Base-by-base conservation (phyloP, 2,329 filamentous ascomycete genomes). In the Lizonia empirigonia region DNA sequence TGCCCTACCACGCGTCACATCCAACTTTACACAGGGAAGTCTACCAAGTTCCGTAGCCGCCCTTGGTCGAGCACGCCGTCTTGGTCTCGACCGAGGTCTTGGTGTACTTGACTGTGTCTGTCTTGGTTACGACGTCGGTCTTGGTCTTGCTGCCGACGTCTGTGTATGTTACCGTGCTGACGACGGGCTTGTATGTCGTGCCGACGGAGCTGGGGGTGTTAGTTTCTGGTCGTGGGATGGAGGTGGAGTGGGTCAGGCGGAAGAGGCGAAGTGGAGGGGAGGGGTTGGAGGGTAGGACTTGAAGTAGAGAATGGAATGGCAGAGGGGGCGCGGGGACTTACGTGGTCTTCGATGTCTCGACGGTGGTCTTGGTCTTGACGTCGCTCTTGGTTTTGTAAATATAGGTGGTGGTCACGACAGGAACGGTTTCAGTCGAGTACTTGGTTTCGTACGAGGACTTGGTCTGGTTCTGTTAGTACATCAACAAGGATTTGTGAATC, bases 41-140 rank as follows among this genome's bases (percentile, higher is more conserved):
- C 24, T 50, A 53, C 5, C 39, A 40, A 4, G 18, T 18, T 7
- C 45, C 50, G 15, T 56, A 56, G 5, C 34, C 39, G 8, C 27
- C 41, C 37, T 59, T 57, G 27, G 63, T 64, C 10, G 47, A 40
- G 59, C 65, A 68, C 9, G 53, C 36, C 1, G 55, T 56, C 40
- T 56, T 60, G 1, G 62, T 65, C 35, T 60, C 58, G n/a, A 59
- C 53, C 4, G 36, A 27, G 1, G 53, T 47, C 18, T 56, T 55
- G 2, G 64, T 68, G 27, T 44, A 58, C 0, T 63, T 60, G 10
- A 58, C 50, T 13, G 53, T 58, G 2, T 40, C 54, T 9, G 61
- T 66, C 33, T 61, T 49, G 8, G 59, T 63, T 41, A 38, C 41
- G 9, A 64, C 40, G 3, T 51, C 50, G 5, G 39, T 41, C 3